Base-by-base conservation (phyloP, 1,139 yeast species). In the Lodderomyces theae region DNA sequence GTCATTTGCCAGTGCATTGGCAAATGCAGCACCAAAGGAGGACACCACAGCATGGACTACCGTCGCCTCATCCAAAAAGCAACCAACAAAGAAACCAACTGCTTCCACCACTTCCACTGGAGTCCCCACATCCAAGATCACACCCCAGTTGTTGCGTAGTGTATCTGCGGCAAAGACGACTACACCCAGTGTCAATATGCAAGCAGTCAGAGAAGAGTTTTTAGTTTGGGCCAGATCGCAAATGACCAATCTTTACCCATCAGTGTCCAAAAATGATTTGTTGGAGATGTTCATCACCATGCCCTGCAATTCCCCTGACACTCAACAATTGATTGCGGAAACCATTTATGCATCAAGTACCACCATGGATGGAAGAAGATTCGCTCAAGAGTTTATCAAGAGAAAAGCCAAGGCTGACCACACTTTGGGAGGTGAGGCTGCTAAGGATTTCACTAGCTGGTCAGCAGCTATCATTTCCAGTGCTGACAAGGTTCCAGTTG, bases 321-420 rank as follows among this genome's bases (percentile, higher is more conserved):
- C 95, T 1, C 72, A 76, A 37, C 95, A 84, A 58, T 86, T 92
- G 57, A 89, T 92, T 57, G 83, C 96, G 3, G 98, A 92, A 59
- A 87, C 97, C 11, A 82, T 92, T 46, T 90, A 89, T 64, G 81
- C 94, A 38, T 86, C 92, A 50, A 86, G 96, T 22, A 79, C 94
- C 2, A 85, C 94, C 2, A 82, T 92, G 87, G 97, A 92, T 59
- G 98, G 97, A 17, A 81, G 96, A 58, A 76, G 96, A 49, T 92
- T 90, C 69, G 95, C 97, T 1, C 80, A 77, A 44, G 98, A 92
- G 57, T 92, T 92, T 60, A 69, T 85, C 60, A 86, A 84, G 64
- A 81, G 86, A 58, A 82, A 94, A 56, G 74, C 72, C 49, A 75
- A 69, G 43, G 89, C 86, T 39, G 96, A 87, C 57, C 77, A 66